Evolutionary conservation across 2,329 filamentous ascomycete genomes (phyloP), one percentile per base, ranked within the genome.

Genomic region (Plenodomus lindquistii): DNA sequence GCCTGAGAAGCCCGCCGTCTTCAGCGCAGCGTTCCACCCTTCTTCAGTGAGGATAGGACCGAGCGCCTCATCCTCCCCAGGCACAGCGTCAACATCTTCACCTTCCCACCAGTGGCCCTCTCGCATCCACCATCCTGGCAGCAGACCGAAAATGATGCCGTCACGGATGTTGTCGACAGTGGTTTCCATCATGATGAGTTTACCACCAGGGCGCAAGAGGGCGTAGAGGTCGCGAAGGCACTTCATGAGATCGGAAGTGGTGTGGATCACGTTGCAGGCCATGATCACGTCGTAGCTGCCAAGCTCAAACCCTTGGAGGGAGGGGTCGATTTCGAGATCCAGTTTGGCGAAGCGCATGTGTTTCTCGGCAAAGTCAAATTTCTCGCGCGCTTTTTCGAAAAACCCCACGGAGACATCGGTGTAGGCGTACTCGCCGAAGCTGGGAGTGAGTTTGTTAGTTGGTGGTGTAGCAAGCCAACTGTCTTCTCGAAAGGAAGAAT

Each of bases 11-110:
- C 50, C 46, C 10, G 35, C 36, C 2, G 22, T 44, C 36, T 44
- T 50, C 7, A 57, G 31, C 4, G 37, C 40, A 16, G 21, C 56
- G 40, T 67, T 55, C 67, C 66, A 71, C 31, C 55, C 21, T 15
- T 45, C 36, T 41, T 50, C 38, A 11, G 47, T 46, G 4, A 53
- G 18, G 29, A 44, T 37, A 13, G 48, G 48, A 3, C 44, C 44
- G 20, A 42, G 13, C 18, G 34, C 39, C 38, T 42, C 38, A 34
- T 50, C 37, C 17, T 50, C 47, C 6, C 41, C 46, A 1, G 46
- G 41, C 2, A 45, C 22, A 6, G 42, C 42, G 34, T 46, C 42
- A 11, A 41, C 46, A 16, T 49, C 37, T 1, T 49, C 46, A n/a
- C 46, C 47, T 2, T 42, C 47, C 47, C 47, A 50, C 47, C 47